Conservation (phyloP, 225 moss, liverwort and hornwort genomes). For the Anthoceros angustus region DNA sequence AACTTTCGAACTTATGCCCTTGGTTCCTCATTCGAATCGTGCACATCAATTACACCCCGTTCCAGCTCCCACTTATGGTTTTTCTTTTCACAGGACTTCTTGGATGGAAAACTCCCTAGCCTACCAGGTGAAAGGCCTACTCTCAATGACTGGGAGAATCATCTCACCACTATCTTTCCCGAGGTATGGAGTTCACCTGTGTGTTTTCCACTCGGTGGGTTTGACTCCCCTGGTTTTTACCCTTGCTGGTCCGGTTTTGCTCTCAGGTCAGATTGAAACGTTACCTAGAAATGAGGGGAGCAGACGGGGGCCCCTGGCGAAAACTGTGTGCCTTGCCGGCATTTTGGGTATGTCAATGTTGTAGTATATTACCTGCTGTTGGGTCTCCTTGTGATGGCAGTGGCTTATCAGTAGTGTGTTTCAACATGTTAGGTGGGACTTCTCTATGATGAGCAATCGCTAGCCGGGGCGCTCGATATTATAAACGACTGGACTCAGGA, state of each 20-base stretch:
- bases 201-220: neutral
- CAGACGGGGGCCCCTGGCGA: conserved; percentile 88
- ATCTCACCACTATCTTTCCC: conserved; percentile 66
- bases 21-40: neutral
- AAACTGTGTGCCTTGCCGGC: conserved; percentile 87
- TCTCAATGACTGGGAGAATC: conserved; percentile 63
- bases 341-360: conserved; percentile 57
- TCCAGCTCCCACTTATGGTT: conserved; percentile 2
- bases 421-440: conserved; percentile 53
- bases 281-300: conserved; percentile 97
- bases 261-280: conserved; percentile 84
- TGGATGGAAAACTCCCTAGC: conserved; percentile 45
- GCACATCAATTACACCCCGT: neutral
- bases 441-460: conserved; percentile 77
- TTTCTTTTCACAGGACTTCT: conserved; percentile 39
- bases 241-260: neutral
- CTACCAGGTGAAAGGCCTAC: conserved; percentile 36
- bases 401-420: neutral
- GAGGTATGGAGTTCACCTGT: conserved; percentile 19
- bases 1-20: neutral
- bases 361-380: neutral
- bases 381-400: neutral
- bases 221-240: neutral
- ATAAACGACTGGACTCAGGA: conserved; percentile 78
- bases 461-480: conserved; percentile 76